Evolutionary conservation across 2,329 filamentous ascomycete genomes (phyloP), one percentile per base, ranked within the genome.

Genomic region (Cladophialophora bantiana): DNA sequence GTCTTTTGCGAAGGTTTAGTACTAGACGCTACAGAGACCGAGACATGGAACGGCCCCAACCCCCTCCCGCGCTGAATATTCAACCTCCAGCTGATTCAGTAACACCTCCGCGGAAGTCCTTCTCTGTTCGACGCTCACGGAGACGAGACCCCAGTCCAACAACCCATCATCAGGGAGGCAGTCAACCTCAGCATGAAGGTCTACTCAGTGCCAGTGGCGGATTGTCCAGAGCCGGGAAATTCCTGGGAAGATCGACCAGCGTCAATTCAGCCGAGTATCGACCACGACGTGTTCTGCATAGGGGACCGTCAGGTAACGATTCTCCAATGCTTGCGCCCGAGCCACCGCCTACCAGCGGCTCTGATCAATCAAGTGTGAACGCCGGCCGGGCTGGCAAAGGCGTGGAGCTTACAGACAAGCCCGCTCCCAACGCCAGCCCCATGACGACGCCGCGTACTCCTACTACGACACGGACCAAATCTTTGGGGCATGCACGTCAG

Each of bases 211-310:
- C 93, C 0, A 67, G 80, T 34, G 63, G 62, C 15, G 68, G 62
- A 18, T 80, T 81, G 57, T 83, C 88, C 20, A 85, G 86, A 53
- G 85, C 85, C 61, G 88, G 86, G 56, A 90, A 90, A 72, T 89
- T 88, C 9, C 82, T 97, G 18, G 92, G 92, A 40, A 87, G 94
- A 69, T 97, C 93, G 6, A 93, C 94, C 7, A 97, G 94, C 75
- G 94, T 97, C 62, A 96, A 94, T 74, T 95, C 92, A 1, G 92
- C 90, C 34, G 93, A 96, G 69, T 88, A 92, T 68, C 86, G 92
- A 68, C 84, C 77, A 54, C 77, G 91, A 68, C 87, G 91, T 62
- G 79, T 87, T 57, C 82, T 83, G 57, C 82, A 85, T 66, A 80
- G 86, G 71, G 84, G 82, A 54, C 83, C 82, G 45, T 82, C 83